A percentile compares a stretch with the other conserved stretches of the same genome.
phyloP scores from a whole-genome alignment of 805 yeast species.

The Pachysolen tannophilus region DNA sequence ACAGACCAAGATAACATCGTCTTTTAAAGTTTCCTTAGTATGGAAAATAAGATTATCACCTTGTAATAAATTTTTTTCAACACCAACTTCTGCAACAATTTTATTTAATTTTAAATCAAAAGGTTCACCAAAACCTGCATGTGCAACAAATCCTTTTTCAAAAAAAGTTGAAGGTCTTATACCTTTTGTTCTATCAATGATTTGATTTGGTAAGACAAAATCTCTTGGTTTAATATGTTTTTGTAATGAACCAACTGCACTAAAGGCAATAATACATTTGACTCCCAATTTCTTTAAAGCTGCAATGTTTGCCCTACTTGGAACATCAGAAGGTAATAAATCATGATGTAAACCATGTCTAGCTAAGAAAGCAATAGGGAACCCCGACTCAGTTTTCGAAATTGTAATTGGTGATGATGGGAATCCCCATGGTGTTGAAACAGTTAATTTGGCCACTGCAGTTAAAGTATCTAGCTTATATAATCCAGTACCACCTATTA shows the following conservation, averaged over 20 bases:
- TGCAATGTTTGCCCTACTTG: conserved; percentile 90
- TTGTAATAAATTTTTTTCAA: conserved; percentile 38
- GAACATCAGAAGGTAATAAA: conserved; percentile 85
- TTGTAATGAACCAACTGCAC: conserved; percentile 94
- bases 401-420: conserved; percentile 94
- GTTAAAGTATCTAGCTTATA: conserved; percentile 75
- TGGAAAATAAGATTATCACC: conserved; percentile 55
- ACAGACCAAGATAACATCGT: conserved; percentile 80
- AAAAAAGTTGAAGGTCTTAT: conserved; percentile 84
- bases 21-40: conserved; percentile 55
- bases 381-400: conserved; percentile 66
- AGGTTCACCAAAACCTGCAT: conserved; percentile 96
- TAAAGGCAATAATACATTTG: conserved; percentile 81
- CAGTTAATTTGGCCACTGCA: conserved; percentile 76
- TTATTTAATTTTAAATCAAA: conserved; percentile 71
- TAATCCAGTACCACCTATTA: conserved; percentile 98
- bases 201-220: conserved; percentile 93
- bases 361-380: conserved; percentile 88
- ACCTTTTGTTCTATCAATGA: conserved; percentile 96
- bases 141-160: conserved; percentile 92
- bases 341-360: conserved; percentile 93
- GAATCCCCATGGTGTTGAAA: conserved; percentile 95
- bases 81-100: conserved; percentile 48
- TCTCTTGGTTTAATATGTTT: conserved; percentile 88
- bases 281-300: conserved; percentile 87